These are phyloP conservation scores for Eucalyptus camaldulensis DNA, from an alignment of 345 rosid genomes.

Conservation along the genomic window DNA sequence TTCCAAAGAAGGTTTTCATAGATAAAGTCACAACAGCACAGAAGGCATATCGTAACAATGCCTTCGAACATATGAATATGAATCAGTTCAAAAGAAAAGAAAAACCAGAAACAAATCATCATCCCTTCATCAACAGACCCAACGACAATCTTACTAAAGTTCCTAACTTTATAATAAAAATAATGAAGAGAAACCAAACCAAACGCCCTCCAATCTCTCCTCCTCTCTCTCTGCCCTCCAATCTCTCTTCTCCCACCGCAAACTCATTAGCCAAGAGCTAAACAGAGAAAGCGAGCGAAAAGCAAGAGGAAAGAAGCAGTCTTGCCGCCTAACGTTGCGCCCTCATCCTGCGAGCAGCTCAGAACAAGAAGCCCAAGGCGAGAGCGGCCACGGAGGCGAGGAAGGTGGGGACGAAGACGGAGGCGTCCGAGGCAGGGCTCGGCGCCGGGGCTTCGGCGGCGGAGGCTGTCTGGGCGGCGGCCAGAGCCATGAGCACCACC, in stretches of 20 bases:
- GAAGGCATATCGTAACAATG: background rate
- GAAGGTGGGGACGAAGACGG: background rate
- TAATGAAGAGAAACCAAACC: background rate
- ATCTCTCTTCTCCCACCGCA: background rate
- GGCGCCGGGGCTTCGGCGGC: constrained; percentile 14
- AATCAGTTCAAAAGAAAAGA: background rate
- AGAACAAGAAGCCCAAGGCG: constrained; percentile 2
- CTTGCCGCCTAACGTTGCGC: background rate
- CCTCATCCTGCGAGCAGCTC: background rate
- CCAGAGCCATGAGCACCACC: background rate
- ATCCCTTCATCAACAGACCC: background rate
- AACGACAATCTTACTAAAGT: background rate
- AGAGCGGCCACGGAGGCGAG: constrained; percentile 2
- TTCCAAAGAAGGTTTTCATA: background rate
- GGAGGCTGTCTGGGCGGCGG: background rate
- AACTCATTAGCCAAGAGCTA: background rate
- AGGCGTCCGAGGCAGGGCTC: constrained; percentile 4
- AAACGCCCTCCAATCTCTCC: background rate
- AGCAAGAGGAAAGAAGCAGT: background rate
- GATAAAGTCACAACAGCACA: background rate
- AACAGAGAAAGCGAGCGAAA: background rate
- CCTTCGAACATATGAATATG: background rate
- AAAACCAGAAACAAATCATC: background rate
- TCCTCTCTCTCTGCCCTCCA: background rate
- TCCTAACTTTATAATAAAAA: background rate